Evolutionary conservation across 306 rosid species (phyloP).

Genomic region (Cercis canadensis): DNA sequence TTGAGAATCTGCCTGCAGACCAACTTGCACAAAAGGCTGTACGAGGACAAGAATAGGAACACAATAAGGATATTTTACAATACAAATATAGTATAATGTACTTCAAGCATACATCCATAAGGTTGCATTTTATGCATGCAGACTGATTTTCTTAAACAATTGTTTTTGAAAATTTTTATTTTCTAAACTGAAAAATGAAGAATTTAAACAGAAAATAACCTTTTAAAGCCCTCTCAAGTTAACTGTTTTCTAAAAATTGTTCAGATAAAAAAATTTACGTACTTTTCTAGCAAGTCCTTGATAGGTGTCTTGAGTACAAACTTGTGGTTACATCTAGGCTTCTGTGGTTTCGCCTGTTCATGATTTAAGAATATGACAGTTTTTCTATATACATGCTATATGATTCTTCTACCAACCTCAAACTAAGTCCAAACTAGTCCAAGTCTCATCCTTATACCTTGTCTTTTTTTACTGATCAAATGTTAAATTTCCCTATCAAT

Average conservation of each 20-base stretch:
- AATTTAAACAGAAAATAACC: conserved; percentile 4
- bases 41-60: conserved; percentile 32
- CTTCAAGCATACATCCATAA: background rate
- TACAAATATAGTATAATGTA: background rate
- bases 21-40: conserved; percentile 88
- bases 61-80: conserved; percentile 34
- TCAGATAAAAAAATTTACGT: background rate
- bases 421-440: background rate
- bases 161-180: background rate
- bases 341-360: background rate
- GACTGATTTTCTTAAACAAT: background rate
- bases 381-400: background rate
- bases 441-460: no score
- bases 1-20: conserved; percentile 83
- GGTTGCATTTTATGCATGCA: conserved; percentile 1
- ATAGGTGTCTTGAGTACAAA: conserved; percentile 5
- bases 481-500: no score
- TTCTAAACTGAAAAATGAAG: background rate
- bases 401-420: conserved; percentile 6
- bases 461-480: no score
- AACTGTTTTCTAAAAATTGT: background rate
- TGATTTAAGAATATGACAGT: background rate
- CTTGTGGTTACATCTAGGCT: conserved; percentile 10
- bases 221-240: conserved; percentile 14
- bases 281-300: conserved; percentile 16